Percentiles rank a stretch among this genome's conserved stretches.
Conservation (phyloP, 2,329 filamentous ascomycete genomes). For the Colletotrichum eremochloae region DNA sequence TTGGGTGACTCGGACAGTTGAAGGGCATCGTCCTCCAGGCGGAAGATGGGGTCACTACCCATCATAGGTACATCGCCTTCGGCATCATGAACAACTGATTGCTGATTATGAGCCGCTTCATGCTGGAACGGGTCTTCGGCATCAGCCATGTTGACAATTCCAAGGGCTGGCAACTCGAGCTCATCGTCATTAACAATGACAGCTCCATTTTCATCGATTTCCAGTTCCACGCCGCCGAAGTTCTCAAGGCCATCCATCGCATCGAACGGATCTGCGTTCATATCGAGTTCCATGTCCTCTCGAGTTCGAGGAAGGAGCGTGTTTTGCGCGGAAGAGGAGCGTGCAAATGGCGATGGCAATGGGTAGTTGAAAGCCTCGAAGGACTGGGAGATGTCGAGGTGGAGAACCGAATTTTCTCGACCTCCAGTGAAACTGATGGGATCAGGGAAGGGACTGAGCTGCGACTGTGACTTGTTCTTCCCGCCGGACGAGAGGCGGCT, state of each 20-base stretch:
- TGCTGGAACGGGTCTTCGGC: constrained; percentile 32
- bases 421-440: constrained; percentile 16
- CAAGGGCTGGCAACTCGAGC: constrained; percentile 59
- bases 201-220: constrained; percentile 67
- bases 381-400: constrained; percentile 50
- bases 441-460: constrained; percentile 57
- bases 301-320: constrained; percentile 35
- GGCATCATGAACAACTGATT: neutral
- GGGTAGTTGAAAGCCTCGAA: constrained; percentile 49
- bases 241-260: constrained; percentile 55
- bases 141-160: constrained; percentile 39
- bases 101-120: constrained; percentile 13
- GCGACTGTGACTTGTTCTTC: constrained; percentile 53
- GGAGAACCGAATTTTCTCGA: constrained; percentile 46
- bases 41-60: constrained; percentile 2
- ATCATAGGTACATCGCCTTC: constrained; percentile 7
- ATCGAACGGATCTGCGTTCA: constrained; percentile 50
- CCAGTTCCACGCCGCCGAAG: constrained; percentile 58
- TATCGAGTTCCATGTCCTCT: constrained; percentile 15
- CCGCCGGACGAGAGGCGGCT: constrained; percentile 52
- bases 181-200: constrained; percentile 59
- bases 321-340: constrained; percentile 44
- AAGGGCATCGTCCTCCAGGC: neutral
- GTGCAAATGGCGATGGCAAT: constrained; percentile 53
- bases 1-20: neutral